Evolutionary conservation across 1,139 yeast species (phyloP), one percentile per base, ranked within the genome.

Genomic region (Scheffersomyces quercinus): DNA sequence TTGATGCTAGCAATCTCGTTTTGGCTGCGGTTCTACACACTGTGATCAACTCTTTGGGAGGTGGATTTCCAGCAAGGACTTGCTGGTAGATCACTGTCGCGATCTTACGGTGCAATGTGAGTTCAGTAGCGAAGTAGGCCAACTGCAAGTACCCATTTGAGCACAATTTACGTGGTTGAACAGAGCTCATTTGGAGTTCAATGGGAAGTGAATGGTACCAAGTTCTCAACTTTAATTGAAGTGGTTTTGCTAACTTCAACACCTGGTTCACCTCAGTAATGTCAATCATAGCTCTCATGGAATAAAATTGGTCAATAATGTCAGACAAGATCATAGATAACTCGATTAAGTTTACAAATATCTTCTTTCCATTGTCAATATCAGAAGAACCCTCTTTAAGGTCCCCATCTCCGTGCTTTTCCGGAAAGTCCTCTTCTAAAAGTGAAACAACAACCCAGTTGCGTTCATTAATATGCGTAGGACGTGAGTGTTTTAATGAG

Each of bases 11-110:
- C 12, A 90, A 68, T 53, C 97, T 71, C 1, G 95, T 85, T 48
- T 77, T 81, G 1, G 97, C 97, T 0, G 97, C 96, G 26, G 84
- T 74, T 37, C 96, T 76, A 60, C 97, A 88, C 2, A 90, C 91
- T 36, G 70, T 71, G 3, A 83, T 73, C 43, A 73, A 56, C 41
- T 89, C 77, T 42, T 79, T 82, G 7, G 78, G 77, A 1, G 91
- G 84, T 3, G 64, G 57, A 28, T 62, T 60, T 1, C 73, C 73
- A 2, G 60, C 54, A 14, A 53, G 42, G 1, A 80, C 67, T 46
- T 76, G 79, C 36, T 72, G 65, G 44, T 69, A 67, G 33, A 84
- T 68, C 1, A 82, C 70, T 5, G 88, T 74, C 35, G 89, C 82
- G 39, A 90, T 89, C 54, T 86, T 83, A 38, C 97, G 69, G 62